A percentile compares a stretch with the other conserved stretches of the same genome.
These are phyloP conservation scores for Lippia alba DNA, from an alignment of 305 asterid species.

Conservation along the genomic window DNA sequence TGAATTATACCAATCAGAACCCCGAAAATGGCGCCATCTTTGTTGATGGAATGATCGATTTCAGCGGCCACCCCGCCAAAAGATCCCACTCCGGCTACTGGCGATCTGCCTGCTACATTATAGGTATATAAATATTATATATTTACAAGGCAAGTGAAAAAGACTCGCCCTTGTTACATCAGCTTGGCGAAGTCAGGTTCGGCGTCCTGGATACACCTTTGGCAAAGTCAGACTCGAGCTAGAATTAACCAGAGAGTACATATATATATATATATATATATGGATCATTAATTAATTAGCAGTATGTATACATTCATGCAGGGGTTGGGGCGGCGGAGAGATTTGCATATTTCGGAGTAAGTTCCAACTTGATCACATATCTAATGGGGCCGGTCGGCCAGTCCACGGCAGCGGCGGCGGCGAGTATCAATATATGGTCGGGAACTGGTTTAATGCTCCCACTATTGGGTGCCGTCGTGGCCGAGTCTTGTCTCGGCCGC, in stretches of 20 bases:
- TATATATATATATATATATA: background rate
- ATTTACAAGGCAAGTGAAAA: no score
- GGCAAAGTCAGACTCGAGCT: no score
- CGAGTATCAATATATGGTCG: constrained; percentile 42
- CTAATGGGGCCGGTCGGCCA: constrained; percentile 48
- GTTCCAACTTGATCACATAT: constrained; percentile 44
- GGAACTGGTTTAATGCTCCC: constrained; percentile 50
- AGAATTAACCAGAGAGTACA: no score
- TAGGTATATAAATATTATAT: constrained; percentile 30
- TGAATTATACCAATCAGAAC: background rate
- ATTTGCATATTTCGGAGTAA: constrained; percentile 46
- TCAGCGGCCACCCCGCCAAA: constrained; percentile 40
- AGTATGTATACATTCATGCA: constrained; percentile 10
- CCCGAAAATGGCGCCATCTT: background rate
- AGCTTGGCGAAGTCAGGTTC: no score
- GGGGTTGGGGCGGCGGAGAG: constrained; percentile 50
- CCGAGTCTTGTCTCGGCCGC: constrained; percentile 44
- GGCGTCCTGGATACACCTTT: no score
- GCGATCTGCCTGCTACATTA: constrained; percentile 48
- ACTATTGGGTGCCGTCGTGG: constrained; percentile 40
- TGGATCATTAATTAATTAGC: background rate
- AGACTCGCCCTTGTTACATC: no score
- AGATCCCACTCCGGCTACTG: constrained; percentile 48
- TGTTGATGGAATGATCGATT: constrained; percentile 42
- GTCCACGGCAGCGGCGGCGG: constrained; percentile 51